Evolutionary conservation across 1,284 basidiomycete species (phyloP), one percentile per base, ranked within the genome.

Genomic region (Boletus semigastroideus): DNA sequence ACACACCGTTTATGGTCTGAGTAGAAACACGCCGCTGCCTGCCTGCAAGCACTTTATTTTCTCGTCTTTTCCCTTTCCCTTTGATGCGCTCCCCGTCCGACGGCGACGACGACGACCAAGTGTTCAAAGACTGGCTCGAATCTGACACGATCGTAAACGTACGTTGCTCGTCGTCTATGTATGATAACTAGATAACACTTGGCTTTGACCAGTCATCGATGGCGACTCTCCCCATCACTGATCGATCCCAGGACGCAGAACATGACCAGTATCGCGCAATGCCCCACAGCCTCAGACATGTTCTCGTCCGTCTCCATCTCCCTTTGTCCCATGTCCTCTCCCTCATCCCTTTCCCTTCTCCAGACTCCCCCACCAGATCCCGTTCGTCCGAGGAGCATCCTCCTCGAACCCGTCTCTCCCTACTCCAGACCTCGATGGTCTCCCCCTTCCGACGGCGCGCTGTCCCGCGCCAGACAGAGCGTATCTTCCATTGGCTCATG

Each of bases 1-100:
- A 83, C 60, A 73, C 77, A 45, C 81, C 80, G 52, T 62, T 65
- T 67, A 61, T 56, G 36, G 39, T 66, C 50, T 61, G 57, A 64
- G 57, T 64, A 64, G 46, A 65, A 66, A 70, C 65, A 67, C 67
- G 68, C 68, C 51, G 40, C 51, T 56, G 48, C 69, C 51, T 56
- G 48, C 69, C 69, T 61, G 65, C 65, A 59, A 44, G 57, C 64
- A 51, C 41, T 49, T 27, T 47, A 20, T 51, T 52, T 19, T 14
- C 5, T 14, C 19, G 12, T 31, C 27, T 12, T 22, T 34, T 20
- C 17, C 10, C 13, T n/a, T 5, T 4, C 17, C 34, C n/a, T 9
- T 17, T 12, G 9, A 51, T 51, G 49, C 31, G 34, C 48, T 19
- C 34, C 41, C 16, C 41, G 10, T 38, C 49, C 38, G 45, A 25